Base-by-base conservation (phyloP, 768 basidiomycete genomes). In the Boletus rex-veris region DNA sequence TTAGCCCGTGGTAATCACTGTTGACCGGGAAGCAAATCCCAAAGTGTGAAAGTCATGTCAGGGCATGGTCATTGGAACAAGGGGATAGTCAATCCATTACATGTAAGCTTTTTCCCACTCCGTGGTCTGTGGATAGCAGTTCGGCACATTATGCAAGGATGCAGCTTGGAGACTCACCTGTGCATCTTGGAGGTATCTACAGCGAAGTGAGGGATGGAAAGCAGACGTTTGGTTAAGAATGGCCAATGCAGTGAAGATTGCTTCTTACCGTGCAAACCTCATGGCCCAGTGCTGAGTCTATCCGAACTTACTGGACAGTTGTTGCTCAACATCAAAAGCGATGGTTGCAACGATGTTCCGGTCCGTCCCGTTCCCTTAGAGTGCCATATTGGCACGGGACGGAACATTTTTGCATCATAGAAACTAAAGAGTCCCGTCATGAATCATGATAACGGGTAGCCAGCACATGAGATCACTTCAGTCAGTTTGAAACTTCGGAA, bases 1-100 rank as follows among this genome's bases (percentile, higher is more conserved):
- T 90, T 15, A 92, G 79, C 9, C 77, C 80, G 3, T 79, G 78
- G 62, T 91, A 92, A 65, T 91, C 82, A 64, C 89, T 91, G 58
- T 35, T 36, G 31, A 26, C 28, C 16, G 28, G 40, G 42, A 45
- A 42, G 21, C 3, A 41, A 7, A 52, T 47, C 18, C 53, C 45
- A 35, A 24, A 26, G 11, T 4, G 40, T 28, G 48, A 44, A 31
- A 37, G 8, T 6, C 21, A 40, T 8, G 53, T 55, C 26, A 59
- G 56, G 5, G 12, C 4, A 36, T 21, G 19, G 18, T 7, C 5
- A 26, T 10, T 19, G 7, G 15, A 37, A 45, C n/a, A 35, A 40
- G 35, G 48, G 24, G 8, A 12, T 4, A 26, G 26, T 30, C 8
- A 45, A 48, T 26, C 19, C 47, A 42, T 52, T 57, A 72, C 70